These are phyloP conservation scores for Penicillium sp. DNA, from an alignment of 2,329 filamentous ascomycete genomes.

Conservation along the genomic window DNA sequence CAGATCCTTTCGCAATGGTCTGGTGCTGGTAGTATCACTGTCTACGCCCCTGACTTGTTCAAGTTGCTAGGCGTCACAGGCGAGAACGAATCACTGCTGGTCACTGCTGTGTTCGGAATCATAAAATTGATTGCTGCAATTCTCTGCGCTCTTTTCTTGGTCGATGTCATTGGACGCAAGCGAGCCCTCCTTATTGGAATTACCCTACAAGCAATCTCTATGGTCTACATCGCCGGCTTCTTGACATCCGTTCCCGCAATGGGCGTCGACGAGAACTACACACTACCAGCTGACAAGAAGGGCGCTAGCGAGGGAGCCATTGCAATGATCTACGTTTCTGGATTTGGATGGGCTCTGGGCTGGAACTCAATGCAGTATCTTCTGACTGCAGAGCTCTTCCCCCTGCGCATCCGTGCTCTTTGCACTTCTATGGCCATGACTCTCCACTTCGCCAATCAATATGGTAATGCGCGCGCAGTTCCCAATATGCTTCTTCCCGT, in stretches of 20 bases:
- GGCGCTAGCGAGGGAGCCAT: conserved; percentile 56
- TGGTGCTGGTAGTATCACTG: conserved; percentile 64
- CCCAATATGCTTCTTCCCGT: conserved; percentile 60
- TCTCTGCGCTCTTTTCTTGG: conserved; percentile 65
- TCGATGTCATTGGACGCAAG: conserved; percentile 70
- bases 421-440: conserved; percentile 66
- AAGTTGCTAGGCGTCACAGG: conserved; percentile 61
- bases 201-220: conserved; percentile 50
- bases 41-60: conserved; percentile 69
- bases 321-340: conserved; percentile 63
- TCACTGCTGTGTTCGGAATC: conserved; percentile 67
- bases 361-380: conserved; percentile 75
- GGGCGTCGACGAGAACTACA: conserved; percentile 41
- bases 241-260: conserved; percentile 54
- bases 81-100: conserved; percentile 59
- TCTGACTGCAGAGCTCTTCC: conserved; percentile 68
- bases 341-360: conserved; percentile 60
- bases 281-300: conserved; percentile 43
- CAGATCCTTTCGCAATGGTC: conserved; percentile 69
- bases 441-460: conserved; percentile 70
- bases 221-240: conserved; percentile 56
- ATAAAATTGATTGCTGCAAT: conserved; percentile 62
- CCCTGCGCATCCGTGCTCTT: conserved; percentile 62
- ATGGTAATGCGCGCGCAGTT: conserved; percentile 65
- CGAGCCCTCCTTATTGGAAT: conserved; percentile 55